Base-by-base conservation (phyloP, 2,329 filamentous ascomycete genomes). In the Beauveria varroae region DNA sequence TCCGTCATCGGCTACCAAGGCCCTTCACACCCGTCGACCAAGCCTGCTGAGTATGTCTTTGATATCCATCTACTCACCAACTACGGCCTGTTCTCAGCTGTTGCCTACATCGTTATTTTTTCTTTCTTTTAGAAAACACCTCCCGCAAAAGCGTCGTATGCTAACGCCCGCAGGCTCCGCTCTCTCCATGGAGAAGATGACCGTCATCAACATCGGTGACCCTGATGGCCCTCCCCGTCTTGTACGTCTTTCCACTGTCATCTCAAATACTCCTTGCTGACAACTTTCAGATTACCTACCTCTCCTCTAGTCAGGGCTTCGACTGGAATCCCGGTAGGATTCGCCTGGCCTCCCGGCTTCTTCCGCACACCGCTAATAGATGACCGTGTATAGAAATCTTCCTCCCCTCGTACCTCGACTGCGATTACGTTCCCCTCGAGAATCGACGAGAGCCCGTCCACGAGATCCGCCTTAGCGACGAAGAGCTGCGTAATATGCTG, bases 271-370 rank as follows among this genome's bases (percentile, higher is more conserved):
- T 28, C 0, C 10, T 51, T 40, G 18, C 59, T 61, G 9, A 53
- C 28, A 26, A 6, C 40, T 37, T 24, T 58, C 66, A 91, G 88
- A 91, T 93, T 65, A 90, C 88, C 24, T 93, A 91, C 72, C 84
- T 93, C 56, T 87, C 89, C 64, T 88, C 87, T 6, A 89, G 86
- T 69, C 89, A 93, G 74, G 89, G 89, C 62, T 93, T 91, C 70
- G 85, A 87, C 64, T 93, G 89, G 89, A 93, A 93, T 73, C 89
- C 89, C 73, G 86, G 86, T 88, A 76, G 57, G 74, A 37, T 67
- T 26, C 9, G 9, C 34, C 30, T 24, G 30, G n/a, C 16, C 43
- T 24, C 58, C 41, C 44, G 50, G 18, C 56, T 47, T 44, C 28
- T 44, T 20, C 43, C 49, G 51, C 37, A 49, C 57, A 56, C 57